Base-by-base conservation (phyloP, 306 rosid genomes). In the Cyclanthera cordifolia region DNA sequence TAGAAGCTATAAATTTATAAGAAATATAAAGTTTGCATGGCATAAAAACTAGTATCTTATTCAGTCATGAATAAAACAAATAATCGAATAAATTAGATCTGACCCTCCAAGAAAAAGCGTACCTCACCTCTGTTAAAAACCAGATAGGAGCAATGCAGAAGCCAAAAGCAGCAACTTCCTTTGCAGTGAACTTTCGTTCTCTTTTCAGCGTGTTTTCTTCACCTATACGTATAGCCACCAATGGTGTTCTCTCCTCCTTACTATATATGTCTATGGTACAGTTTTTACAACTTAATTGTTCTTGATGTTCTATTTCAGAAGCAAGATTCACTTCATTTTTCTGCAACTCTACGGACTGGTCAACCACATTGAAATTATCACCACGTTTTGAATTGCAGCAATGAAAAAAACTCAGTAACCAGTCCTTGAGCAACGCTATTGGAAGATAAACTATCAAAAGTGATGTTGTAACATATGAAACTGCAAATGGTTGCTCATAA, bases 101-200 rank as follows among this genome's bases (percentile, higher is more conserved):
- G 24, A 11, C 19, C 51, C 28, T 1, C 32, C 5, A 19, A 61
- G 47, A 25, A 41, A 61, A 59, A 3, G 25, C 19, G 47, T 28
- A n/a, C 19, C 71, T 63, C 66, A 75, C 79, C 79, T 75, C 79
- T 37, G 79, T 58, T 59, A 69, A 58, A 51, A 75, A 75, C 79
- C 79, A 75, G 75, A 75, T 23, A 7, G 79, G 79, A 60, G 71
- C 79, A 27, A 75, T 41, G 49, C 52, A 69, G 8, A 75, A 75
- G 32, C 79, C 74, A 34, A 69, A 37, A 17, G 56, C 69, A 59
- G 79, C 79, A 60, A 75, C 34, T 39, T 69, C 74, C 47, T 45
- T 75, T 24, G 70, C 64, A 34, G 41, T 23, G 34, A 75, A 73
- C 52, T 19, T 75, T 34, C 45, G 55, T 14, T 67, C 78, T 32